Evolutionary conservation across 2,329 filamentous ascomycete species (phyloP).

Genomic region (Didymella glomerata): DNA sequence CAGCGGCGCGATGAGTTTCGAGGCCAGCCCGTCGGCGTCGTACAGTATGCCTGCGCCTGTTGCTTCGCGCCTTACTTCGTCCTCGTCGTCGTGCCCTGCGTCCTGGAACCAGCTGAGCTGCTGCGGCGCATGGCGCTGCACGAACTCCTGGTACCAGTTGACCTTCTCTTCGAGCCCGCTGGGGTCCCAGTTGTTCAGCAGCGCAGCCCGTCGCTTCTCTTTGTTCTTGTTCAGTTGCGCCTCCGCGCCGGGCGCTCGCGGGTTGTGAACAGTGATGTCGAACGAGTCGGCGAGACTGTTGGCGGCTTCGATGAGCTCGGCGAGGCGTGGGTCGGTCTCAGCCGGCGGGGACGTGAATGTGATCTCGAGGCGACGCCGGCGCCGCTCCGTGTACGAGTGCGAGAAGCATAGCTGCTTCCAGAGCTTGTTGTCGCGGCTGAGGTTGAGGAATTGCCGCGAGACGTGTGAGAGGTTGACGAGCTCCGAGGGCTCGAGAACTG

Average conservation of each 20-base stretch:
- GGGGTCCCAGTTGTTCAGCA: slow-evolving; percentile 85
- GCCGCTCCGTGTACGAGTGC: slow-evolving; percentile 65
- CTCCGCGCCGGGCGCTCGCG: slow-evolving; percentile 43
- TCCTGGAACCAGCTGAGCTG: slow-evolving; percentile 79
- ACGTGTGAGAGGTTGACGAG: slow-evolving; percentile 74
- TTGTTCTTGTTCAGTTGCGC: slow-evolving; percentile 43
- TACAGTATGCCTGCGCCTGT: slow-evolving; percentile 75
- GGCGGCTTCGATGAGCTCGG: slow-evolving; percentile 53
- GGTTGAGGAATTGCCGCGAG: slow-evolving; percentile 68
- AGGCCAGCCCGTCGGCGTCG: slow-evolving; percentile 61
- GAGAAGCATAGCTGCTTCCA: slow-evolving; percentile 69
- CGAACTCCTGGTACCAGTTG: slow-evolving; percentile 89
- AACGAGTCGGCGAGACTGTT: slow-evolving; percentile 44
- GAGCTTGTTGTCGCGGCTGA: slow-evolving; percentile 70
- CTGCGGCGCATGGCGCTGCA: slow-evolving; percentile 80
- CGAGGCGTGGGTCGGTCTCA: slow-evolving; percentile 54
- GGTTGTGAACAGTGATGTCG: slow-evolving; percentile 34
- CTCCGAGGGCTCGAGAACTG: slow-evolving; percentile 69
- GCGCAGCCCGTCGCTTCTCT: slow-evolving; percentile 59
- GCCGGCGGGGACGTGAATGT: slow-evolving; percentile 15
- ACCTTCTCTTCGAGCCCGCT: slow-evolving; percentile 74
- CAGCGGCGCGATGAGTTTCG: slow-evolving; percentile 76
- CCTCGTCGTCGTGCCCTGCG: slow-evolving; percentile 55
- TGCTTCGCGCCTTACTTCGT: slow-evolving; percentile 65
- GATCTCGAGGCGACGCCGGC: slow-evolving; percentile 57